phyloP scores from a whole-genome alignment of 225 moss, liverwort and hornwort genomes.

The Pleurozium schreberi region DNA sequence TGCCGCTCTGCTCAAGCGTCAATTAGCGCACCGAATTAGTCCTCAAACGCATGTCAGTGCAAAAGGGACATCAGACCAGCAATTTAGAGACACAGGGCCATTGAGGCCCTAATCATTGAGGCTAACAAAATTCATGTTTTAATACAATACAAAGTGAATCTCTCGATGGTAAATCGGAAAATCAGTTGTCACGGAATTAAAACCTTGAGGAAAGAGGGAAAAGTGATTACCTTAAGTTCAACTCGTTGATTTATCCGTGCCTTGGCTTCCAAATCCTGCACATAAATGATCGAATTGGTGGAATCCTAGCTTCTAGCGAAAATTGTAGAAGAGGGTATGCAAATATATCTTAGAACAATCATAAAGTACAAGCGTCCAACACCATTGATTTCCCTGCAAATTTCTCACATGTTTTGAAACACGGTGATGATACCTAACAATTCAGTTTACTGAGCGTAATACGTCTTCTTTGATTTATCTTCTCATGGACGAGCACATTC shows the following conservation, averaged over 20 bases:
- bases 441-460: neutral
- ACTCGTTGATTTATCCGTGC: constrained; percentile 56
- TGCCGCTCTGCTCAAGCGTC: constrained; percentile 54
- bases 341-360: neutral
- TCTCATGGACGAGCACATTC: neutral
- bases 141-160: neutral
- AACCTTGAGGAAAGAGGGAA: neutral
- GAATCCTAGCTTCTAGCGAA: neutral
- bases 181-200: neutral
- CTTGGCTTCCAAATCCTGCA: constrained; percentile 79
- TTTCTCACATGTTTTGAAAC: neutral
- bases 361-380: neutral
- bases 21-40: neutral
- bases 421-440: neutral
- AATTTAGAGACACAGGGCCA: neutral
- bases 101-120: neutral
- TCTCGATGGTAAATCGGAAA: neutral
- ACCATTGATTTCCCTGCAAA: neutral
- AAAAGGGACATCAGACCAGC: neutral
- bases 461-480: neutral
- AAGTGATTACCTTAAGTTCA: constrained; percentile 54
- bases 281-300: neutral
- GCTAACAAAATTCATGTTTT: neutral
- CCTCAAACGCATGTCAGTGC: neutral
- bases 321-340: neutral